Conservation (phyloP, 176 grass and related monocot genomes). For the Olyra latifolia region DNA sequence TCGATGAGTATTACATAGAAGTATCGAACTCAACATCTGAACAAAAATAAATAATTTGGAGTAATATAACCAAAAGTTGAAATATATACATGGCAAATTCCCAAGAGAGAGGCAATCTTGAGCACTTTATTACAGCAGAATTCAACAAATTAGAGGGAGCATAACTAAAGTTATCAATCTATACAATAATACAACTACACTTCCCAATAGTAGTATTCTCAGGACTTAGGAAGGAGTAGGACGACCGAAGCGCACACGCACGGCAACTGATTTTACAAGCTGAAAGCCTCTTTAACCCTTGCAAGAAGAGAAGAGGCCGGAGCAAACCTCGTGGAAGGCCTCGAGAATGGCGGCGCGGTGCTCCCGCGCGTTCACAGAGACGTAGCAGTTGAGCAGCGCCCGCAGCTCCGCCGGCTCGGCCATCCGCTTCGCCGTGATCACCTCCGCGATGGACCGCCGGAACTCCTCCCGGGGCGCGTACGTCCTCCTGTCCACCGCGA, state of each 20-base stretch:
- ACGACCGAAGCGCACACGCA: neutral
- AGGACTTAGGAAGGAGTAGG: too few species aligned
- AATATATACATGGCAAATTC: slow-evolving; percentile 1
- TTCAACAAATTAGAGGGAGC: neutral
- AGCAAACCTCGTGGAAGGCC: slow-evolving; percentile 89
- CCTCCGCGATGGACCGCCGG: slow-evolving; percentile 68
- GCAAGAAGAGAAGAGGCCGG: slow-evolving; percentile 51
- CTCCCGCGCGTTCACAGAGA: slow-evolving; percentile 75
- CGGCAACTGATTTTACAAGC: neutral
- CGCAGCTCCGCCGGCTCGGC: slow-evolving; percentile 77
- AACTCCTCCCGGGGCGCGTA: slow-evolving; percentile 76
- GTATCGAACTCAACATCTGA: neutral
- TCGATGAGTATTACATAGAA: neutral
- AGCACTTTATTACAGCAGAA: slow-evolving; percentile 18
- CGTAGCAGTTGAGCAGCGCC: slow-evolving; percentile 84
- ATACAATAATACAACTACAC: neutral
- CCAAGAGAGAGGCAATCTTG: neutral
- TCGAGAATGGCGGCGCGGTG: slow-evolving; percentile 80
- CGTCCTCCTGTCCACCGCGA: slow-evolving; percentile 72
- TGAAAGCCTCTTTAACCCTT: slow-evolving; percentile 4
- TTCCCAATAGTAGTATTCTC: neutral
- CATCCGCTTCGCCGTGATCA: slow-evolving; percentile 76
- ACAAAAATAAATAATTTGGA: neutral
- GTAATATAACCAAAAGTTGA: neutral
- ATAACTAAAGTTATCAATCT: slow-evolving; percentile 6